Evolutionary conservation across 345 rosid genomes (phyloP), one percentile per base, ranked within the genome.

Genomic region (Luvunga scandens): DNA sequence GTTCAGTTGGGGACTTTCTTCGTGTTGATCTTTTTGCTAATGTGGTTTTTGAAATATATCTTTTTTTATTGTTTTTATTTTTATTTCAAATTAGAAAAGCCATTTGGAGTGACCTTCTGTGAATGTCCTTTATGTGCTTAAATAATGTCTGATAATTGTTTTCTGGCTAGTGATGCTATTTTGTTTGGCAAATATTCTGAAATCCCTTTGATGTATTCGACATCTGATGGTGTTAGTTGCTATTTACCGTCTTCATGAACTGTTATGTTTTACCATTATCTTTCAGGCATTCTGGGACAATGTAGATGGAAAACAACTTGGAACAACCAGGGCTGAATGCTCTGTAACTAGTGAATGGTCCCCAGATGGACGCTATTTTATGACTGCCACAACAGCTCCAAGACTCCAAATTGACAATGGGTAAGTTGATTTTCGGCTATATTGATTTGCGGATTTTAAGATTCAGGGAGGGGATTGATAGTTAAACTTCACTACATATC

Each of bases 331-430:
- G 85, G 98, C 98, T 24, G 98, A 95, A 85, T 93, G 92, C 69
- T 95, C 94, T 68, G 97, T 95, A 6, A 85, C 91, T 73, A 89
- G 91, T 84, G 98, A 95, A 83, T 95, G 98, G 98, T 95, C 98
- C 66, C 89, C 97, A 2, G 97, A 93, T 88, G 98, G 98, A 61
- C 67, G 85, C 70, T 93, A 91, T 84, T 95, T 95, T 76, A 84
- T 93, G 92, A 95, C 99, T 75, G 97, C 99, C 62, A 91, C 99
- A 84, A 93, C 99, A 77, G 94, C 98, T 78, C 99, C 99, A 53
- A 91, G 99, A 84, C 94, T 91, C 68, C 95, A 92, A 84, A 89
- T 95, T 59, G 97, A 95, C 85, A 95, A 95, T 82, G 92, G 95
- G 99, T 95, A 92, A 81, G 92, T 53, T 78, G 66, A 76, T 73